These are phyloP conservation scores for Calonectria pseudoturangicola DNA, from an alignment of 2,329 filamentous ascomycete species.

Conservation along the genomic window DNA sequence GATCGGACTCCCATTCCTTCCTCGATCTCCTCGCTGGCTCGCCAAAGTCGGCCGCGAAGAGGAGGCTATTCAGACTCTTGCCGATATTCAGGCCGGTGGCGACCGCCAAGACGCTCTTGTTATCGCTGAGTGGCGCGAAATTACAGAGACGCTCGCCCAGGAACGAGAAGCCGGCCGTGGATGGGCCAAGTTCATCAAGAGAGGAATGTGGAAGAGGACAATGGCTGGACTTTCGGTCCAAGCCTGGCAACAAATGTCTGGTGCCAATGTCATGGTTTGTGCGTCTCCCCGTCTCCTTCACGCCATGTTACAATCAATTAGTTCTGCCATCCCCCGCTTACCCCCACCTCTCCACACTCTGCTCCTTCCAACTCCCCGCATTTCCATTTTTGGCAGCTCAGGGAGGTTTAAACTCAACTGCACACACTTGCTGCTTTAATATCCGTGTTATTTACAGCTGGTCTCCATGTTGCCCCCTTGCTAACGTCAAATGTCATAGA, in stretches of 20 bases:
- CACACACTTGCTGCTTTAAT: not conserved
- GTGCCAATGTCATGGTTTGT: conserved; percentile 70
- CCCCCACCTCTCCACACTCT: not conserved
- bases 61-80: conserved; percentile 68
- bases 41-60: conserved; percentile 76
- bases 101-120: conserved; percentile 71
- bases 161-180: conserved; percentile 37
- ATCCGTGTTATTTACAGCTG: no score
- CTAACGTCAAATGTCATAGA: conserved; percentile 50
- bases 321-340: not conserved
- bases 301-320: not conserved
- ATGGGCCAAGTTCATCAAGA: conserved; percentile 39
- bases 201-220: conserved; percentile 44
- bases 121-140: conserved; percentile 73
- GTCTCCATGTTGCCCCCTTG: not conserved
- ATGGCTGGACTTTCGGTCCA: conserved; percentile 54
- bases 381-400: not conserved
- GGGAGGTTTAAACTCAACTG: no score
- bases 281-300: conserved; percentile 1
- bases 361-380: not conserved
- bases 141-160: conserved; percentile 55
- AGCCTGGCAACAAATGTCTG: conserved; percentile 69
- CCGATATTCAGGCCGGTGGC: conserved; percentile 73
- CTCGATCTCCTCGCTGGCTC: conserved; percentile 77
- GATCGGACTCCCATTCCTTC: conserved; percentile 73